Base-by-base conservation (phyloP, 148 eudicot species). In the Vaccinium macrocarpon region DNA sequence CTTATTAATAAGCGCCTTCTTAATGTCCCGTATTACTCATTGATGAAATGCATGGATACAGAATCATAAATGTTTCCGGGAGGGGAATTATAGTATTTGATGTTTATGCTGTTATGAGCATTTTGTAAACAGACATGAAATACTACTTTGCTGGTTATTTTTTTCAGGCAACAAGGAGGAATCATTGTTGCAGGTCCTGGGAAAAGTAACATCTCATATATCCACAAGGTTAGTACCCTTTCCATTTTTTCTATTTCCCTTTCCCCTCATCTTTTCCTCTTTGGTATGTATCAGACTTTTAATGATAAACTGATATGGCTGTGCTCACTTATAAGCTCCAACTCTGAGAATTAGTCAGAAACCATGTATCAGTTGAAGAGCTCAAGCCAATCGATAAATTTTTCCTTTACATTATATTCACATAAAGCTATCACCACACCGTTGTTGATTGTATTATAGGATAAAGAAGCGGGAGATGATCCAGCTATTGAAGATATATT, bases 101-200 rank as follows among this genome's bases (percentile, higher is more conserved):
- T 10, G 52, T 32, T 52, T 55, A 27, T 9, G 27, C 71, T 72
- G 14, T 55, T 32, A 18, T 53, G 23, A n/a, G 12, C 32, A 51
- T n/a, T 72, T 21, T 12, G 32, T 32, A 27, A 83, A 25, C 25
- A 38, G 56, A 76, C 57, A 46, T 2, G n/a, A 23, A 18, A 35
- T 15, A 49, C 61, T n/a, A 48, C 23, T 48, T 7, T 80, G 74
- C 83, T 75, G 70, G 29, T 84, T 80, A 70, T 84, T 81, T 73
- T 42, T 90, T 59, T 75, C 93, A 96, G 99, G 98, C 96, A 89
- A 84, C 99, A 97, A 85, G 99, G 99, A 25, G 99, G 99, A 62
- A 93, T 97, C 83, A 88, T 97, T 66, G 97, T 97, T 81, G 99
- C 99, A 50, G 99, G 99, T 78, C 98, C 99, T 25, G 98, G 98